phyloP scores from a whole-genome alignment of 1,284 basidiomycete species.

The Pterula multifida region DNA sequence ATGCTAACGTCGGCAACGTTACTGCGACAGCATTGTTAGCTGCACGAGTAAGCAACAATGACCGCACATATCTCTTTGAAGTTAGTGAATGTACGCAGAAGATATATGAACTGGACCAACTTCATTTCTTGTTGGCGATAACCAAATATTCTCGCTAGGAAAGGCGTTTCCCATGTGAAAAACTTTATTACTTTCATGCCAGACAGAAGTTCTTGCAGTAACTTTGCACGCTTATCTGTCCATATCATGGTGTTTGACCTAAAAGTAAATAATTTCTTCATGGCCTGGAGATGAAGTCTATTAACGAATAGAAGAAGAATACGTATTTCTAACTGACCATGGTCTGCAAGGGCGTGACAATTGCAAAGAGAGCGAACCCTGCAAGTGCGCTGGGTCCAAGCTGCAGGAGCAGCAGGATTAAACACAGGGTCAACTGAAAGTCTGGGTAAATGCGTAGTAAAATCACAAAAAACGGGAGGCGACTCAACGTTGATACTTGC shows the following conservation, averaged over 20 bases:
- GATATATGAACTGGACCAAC: slow-evolving; percentile 20
- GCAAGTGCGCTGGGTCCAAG: slow-evolving; percentile 75
- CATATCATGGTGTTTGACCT: slow-evolving; percentile 76
- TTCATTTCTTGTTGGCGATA: slow-evolving; percentile 67
- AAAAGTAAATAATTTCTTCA: slow-evolving; percentile 65
- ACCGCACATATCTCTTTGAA: slow-evolving; percentile 50
- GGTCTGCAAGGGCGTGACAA: slow-evolving; percentile 33
- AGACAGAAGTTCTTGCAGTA: slow-evolving; percentile 74
- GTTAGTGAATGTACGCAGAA: slow-evolving; percentile 1
- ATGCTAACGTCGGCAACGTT: slow-evolving; percentile 69
- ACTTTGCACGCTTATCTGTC: slow-evolving; percentile 82
- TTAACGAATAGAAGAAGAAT: not conserved
- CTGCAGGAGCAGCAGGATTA: slow-evolving; percentile 56
- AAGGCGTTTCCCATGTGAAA: slow-evolving; percentile 74
- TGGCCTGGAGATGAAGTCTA: slow-evolving; percentile 22
- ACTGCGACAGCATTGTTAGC: slow-evolving; percentile 59
- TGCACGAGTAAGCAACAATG: slow-evolving; percentile 61
- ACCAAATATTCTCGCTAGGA: slow-evolving; percentile 57
- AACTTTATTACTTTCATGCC: slow-evolving; percentile 89
- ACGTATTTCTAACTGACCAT: not conserved
- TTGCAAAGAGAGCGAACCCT: slow-evolving; percentile 71
- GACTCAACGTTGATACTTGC: not conserved
- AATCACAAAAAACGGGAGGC: not conserved
- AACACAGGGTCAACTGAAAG: slow-evolving; percentile 60
- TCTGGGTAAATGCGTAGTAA: not conserved